phyloP scores from a whole-genome alignment of 1,284 basidiomycete species.

The Mycena sp. region DNA sequence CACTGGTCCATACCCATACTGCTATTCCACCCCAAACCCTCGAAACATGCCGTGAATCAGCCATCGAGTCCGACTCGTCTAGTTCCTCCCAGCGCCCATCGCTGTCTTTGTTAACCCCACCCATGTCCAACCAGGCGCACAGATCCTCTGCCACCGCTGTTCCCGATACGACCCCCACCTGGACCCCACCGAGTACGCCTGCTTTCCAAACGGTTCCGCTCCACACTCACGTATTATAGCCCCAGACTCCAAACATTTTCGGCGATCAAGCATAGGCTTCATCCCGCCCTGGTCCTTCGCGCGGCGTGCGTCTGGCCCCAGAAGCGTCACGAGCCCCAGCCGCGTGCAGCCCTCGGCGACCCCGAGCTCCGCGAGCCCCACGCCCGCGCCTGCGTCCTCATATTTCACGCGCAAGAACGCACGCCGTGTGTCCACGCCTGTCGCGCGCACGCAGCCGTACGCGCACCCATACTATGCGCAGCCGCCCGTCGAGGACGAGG shows the following conservation, averaged over 20 bases:
- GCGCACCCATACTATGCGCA: conserved; percentile 29
- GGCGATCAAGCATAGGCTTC: conserved; percentile 22
- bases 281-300: conserved; percentile 20
- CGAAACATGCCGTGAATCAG: conserved; percentile 29
- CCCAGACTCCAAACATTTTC: conserved; percentile 15
- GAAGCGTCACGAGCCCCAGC: background rate
- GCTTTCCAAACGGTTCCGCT: background rate
- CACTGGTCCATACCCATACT: conserved; percentile 25
- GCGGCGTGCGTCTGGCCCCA: conserved; percentile 21
- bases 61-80: conserved; percentile 29
- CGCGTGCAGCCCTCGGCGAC: background rate
- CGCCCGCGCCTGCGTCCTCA: background rate
- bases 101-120: conserved; percentile 15
- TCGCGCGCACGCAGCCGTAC: conserved; percentile 29
- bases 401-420: conserved; percentile 22
- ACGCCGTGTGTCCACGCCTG: conserved; percentile 28
- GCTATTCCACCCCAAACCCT: conserved; percentile 22
- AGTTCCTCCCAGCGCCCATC: conserved; percentile 24
- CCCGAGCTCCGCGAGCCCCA: background rate
- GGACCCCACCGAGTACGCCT: conserved; percentile 5
- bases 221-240: conserved; percentile 1
- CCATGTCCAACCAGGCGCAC: background rate
- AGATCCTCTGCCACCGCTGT: conserved; percentile 6
- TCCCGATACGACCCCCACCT: conserved; percentile 8
- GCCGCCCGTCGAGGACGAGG: conserved; percentile 27